Evolutionary conservation across 2,329 filamentous ascomycete species (phyloP), one percentile per base, ranked within the genome.

Genomic region (Diplodia seriata): DNA sequence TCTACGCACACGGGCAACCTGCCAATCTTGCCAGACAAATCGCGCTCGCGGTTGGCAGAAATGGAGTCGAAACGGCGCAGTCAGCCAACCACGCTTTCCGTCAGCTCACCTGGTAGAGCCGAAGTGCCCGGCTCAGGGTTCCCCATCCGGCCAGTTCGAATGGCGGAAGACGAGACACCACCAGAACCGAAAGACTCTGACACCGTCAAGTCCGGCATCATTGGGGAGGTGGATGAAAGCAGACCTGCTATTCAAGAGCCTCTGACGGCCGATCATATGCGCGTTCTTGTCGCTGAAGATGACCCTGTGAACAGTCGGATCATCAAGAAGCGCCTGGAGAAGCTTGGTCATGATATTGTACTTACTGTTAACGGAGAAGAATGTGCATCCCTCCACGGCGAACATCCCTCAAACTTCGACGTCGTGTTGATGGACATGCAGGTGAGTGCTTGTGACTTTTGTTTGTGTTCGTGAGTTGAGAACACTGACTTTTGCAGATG

Each of bases 371-470:
- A 97, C 70, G 93, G 93, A 8, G 91, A 95, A 74, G 92, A 96
- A 74, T 97, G 93, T 74, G 90, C 91, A 6, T 83, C 85, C 61
- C 84, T 87, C 4, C 94, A 91, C 76, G 85, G 84, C 61, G 90
- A 92, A 55, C 85, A 84, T 62, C 83, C 89, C 0, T 77, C 77
- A 31, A 79, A 81, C 26, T 95, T 91, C 74, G 92, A 97, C 76
- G 89, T 93, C 5, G 84, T 97, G 57, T 83, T 97, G 70, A 97
- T 97, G 93, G 93, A 97, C 75, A 93, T 97, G 86, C 92, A 97
- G 85, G 92, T 93, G 76, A 78, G 87, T 79, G 18, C 2, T 31
- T 36, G 4, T 7, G 6, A 12, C 18, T 11, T 36, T 8, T 5
- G n/a, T 3, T 4, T 23, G 7, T 3, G 6, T 8, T 14, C 2